Evolutionary conservation across 805 yeast species (phyloP).

Genomic region (Torulaspora delbrueckii): DNA sequence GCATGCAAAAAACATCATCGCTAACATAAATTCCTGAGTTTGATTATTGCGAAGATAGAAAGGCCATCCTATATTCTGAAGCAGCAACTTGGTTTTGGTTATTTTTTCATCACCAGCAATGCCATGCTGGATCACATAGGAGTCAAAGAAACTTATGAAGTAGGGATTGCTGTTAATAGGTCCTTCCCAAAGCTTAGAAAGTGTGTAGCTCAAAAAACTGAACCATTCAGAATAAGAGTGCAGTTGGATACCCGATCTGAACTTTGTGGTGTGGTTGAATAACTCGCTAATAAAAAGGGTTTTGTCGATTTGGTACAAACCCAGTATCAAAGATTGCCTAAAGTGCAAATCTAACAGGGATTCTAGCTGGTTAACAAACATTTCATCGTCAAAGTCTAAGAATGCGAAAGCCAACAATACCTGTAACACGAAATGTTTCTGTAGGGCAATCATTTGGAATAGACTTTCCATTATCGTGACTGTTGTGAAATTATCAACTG

Average conservation of each 20-base stretch:
- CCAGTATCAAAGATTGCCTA: conserved; percentile 24
- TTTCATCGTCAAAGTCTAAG: conserved; percentile 36
- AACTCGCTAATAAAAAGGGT: conserved; percentile 18
- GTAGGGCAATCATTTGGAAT: conserved; percentile 29
- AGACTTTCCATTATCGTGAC: conserved; percentile 28
- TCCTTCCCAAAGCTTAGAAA: conserved; percentile 15
- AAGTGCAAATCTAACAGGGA: conserved; percentile 24
- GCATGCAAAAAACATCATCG: conserved; percentile 25
- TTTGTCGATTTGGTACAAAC: conserved; percentile 27
- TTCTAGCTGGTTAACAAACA: conserved; percentile 21
- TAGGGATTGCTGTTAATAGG: conserved; percentile 17
- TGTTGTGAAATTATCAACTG: conserved; percentile 21
- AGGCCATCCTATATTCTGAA: conserved; percentile 18
- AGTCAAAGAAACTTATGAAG: conserved; percentile 20
- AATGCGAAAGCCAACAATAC: conserved; percentile 36
- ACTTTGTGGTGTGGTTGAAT: conserved; percentile 22
- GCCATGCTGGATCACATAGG: conserved; percentile 14
- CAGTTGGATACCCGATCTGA: conserved; percentile 25
- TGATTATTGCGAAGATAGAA: conserved; percentile 21
- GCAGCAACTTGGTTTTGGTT: conserved; percentile 9
- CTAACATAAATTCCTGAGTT: conserved; percentile 28
- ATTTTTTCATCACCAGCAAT: conserved; percentile 3
- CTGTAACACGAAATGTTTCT: conserved; percentile 33
- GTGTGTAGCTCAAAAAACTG: conserved; percentile 15
- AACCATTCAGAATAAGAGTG: conserved; percentile 24